These are phyloP conservation scores for Talaromyces adpressus DNA, from an alignment of 495 filamentous ascomycete species.

Conservation along the genomic window DNA sequence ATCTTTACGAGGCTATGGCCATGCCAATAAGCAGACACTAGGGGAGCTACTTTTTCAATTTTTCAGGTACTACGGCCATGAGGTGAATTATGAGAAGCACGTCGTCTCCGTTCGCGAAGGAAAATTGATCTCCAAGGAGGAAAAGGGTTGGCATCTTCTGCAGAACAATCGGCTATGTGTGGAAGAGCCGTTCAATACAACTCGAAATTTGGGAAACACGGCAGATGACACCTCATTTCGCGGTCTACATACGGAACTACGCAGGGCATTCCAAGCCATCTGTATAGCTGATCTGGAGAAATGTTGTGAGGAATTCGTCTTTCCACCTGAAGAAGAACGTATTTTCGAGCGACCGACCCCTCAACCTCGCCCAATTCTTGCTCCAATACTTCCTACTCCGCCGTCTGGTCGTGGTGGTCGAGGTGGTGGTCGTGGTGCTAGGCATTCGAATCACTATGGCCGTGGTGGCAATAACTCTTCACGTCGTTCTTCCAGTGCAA, in stretches of 20 bases:
- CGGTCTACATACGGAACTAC: slow-evolving; percentile 82
- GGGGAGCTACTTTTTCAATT: slow-evolving; percentile 86
- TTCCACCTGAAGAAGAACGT: slow-evolving; percentile 74
- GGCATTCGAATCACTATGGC: slow-evolving; percentile 39
- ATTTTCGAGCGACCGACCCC: slow-evolving; percentile 66
- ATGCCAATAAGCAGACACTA: slow-evolving; percentile 72
- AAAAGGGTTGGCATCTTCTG: slow-evolving; percentile 75
- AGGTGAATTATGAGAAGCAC: slow-evolving; percentile 78
- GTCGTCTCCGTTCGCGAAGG: slow-evolving; percentile 87
- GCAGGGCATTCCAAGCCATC: slow-evolving; percentile 77
- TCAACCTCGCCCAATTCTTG: slow-evolving; percentile 53
- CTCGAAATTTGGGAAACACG: slow-evolving; percentile 93
- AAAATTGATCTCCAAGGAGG: slow-evolving; percentile 70
- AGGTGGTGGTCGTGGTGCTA: slow-evolving; percentile 52
- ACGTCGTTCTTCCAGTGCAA: slow-evolving; percentile 48
- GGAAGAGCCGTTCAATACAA: slow-evolving; percentile 91
- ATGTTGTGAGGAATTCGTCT: slow-evolving; percentile 79
- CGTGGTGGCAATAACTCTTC: slow-evolving; percentile 38
- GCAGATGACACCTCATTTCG: slow-evolving; percentile 90
- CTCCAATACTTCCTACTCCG: slow-evolving; percentile 39
- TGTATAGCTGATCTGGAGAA: slow-evolving; percentile 66
- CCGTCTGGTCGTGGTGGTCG: slow-evolving; percentile 39
- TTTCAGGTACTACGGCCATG: slow-evolving; percentile 90
- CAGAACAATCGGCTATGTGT: slow-evolving; percentile 82
- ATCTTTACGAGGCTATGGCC: slow-evolving; percentile 63